These are phyloP conservation scores for Globisporangium cystogenes DNA, from an alignment of 352 stramenopile species.

Conservation along the genomic window DNA sequence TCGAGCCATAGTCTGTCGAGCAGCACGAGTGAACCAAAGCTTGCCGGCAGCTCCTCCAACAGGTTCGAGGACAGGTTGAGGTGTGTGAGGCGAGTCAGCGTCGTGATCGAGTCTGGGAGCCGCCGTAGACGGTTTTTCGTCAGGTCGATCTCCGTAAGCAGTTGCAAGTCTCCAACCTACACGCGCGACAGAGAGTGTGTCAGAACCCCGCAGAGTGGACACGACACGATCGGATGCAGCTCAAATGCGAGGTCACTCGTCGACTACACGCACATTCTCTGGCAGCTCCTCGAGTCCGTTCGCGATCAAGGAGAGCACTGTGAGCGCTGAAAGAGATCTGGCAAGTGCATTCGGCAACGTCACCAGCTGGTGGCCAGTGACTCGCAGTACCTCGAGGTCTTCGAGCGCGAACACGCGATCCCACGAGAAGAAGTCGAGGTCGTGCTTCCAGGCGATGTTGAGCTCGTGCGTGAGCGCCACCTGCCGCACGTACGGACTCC, in stretches of 20 bases:
- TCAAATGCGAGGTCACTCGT: too few relatives aligned
- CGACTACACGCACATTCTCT: conserved; percentile 25
- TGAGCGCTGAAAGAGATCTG: conserved; percentile 23
- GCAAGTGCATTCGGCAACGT: conserved; percentile 27
- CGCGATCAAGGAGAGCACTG: conserved; percentile 44
- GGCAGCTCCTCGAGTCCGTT: conserved; percentile 39
- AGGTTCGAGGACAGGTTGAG: too few relatives aligned
- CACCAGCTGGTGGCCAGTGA: conserved; percentile 39
- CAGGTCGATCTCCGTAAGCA: conserved; percentile 48
- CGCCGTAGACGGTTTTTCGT: too few relatives aligned
- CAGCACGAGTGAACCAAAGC: too few relatives aligned
- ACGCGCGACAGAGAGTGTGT: neutral
- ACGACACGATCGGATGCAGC: too few relatives aligned
- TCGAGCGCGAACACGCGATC: conserved; percentile 29
- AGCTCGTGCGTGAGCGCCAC: conserved; percentile 39
- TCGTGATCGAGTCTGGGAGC: too few relatives aligned
- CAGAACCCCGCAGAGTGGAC: too few relatives aligned
- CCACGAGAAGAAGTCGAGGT: conserved; percentile 49
- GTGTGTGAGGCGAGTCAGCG: too few relatives aligned
- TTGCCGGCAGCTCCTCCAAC: too few relatives aligned
- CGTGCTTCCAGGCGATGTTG: conserved; percentile 65
- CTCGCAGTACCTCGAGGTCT: conserved; percentile 41
- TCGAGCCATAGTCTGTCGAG: too few relatives aligned
- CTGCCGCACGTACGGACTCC: conserved; percentile 36
- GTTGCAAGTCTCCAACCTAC: conserved; percentile 27